phyloP scores from a whole-genome alignment of 768 basidiomycete species.

The Amanita jacksonii region DNA sequence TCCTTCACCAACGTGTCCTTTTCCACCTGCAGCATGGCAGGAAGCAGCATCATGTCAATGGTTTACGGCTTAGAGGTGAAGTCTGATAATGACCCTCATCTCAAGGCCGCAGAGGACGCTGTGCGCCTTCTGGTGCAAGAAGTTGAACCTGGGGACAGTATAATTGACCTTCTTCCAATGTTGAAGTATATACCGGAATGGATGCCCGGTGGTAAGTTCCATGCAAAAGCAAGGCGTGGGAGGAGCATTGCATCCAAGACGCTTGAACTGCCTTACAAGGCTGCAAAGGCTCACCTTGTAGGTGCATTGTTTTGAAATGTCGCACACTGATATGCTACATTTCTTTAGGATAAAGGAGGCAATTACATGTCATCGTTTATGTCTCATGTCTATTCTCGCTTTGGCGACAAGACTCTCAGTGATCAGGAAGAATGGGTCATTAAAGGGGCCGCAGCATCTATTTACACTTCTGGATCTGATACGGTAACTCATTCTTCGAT shows the following conservation, averaged over 20 bases:
- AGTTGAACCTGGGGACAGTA: neutral
- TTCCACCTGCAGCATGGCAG: slow-evolving; percentile 26
- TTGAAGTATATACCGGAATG: slow-evolving; percentile 14
- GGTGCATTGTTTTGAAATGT: slow-evolving; percentile 11
- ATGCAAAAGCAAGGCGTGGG: too few relatives aligned
- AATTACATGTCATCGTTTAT: slow-evolving; percentile 12
- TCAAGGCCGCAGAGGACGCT: neutral
- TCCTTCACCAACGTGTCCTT: slow-evolving; percentile 2
- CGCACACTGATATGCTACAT: slow-evolving; percentile 11
- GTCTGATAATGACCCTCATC: slow-evolving; percentile 1
- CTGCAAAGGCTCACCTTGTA: slow-evolving; percentile 20
- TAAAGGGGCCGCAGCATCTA: slow-evolving; percentile 14
- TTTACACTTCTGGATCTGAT: slow-evolving; percentile 17
- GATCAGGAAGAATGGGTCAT: slow-evolving; percentile 15
- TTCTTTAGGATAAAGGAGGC: slow-evolving; percentile 13
- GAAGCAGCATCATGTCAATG: slow-evolving; percentile 10
- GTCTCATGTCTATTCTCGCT: slow-evolving; percentile 9
- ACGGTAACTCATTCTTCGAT: slow-evolving; percentile 11
- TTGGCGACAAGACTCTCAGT: slow-evolving; percentile 10
- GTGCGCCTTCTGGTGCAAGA: neutral
- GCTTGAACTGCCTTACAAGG: too few relatives aligned
- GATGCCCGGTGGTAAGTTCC: too few relatives aligned
- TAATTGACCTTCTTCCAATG: slow-evolving; percentile 7
- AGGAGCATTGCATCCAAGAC: too few relatives aligned
- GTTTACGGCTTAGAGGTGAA: neutral